These are phyloP conservation scores for Pichia terricola DNA, from an alignment of 1,139 yeast species.

Conservation along the genomic window DNA sequence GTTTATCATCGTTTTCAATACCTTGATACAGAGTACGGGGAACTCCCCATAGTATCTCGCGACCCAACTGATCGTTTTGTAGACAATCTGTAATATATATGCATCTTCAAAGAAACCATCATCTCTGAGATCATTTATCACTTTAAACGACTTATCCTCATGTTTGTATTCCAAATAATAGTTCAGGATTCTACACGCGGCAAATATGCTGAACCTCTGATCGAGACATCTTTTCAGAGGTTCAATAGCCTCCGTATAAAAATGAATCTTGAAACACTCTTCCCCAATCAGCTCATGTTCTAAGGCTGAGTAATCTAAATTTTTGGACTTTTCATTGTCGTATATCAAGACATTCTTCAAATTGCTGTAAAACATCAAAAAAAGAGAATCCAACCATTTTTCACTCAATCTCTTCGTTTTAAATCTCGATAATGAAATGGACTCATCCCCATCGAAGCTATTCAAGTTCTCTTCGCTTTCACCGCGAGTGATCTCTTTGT, in stretches of 20 bases:
- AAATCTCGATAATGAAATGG: slow-evolving; percentile 26
- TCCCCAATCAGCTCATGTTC: slow-evolving; percentile 94
- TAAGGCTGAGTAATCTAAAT: slow-evolving; percentile 66
- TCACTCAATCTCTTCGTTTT: slow-evolving; percentile 80
- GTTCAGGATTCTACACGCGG: slow-evolving; percentile 28
- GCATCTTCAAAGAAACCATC: slow-evolving; percentile 14
- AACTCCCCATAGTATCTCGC: slow-evolving; percentile 27
- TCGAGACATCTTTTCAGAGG: slow-evolving; percentile 69
- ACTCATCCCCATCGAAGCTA: background rate
- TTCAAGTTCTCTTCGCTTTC: slow-evolving; percentile 9
- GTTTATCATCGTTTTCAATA: slow-evolving; percentile 15
- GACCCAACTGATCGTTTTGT: slow-evolving; percentile 24
- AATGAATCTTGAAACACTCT: slow-evolving; percentile 70
- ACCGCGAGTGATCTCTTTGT: slow-evolving; percentile 23
- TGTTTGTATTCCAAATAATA: slow-evolving; percentile 18
- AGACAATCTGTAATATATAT: slow-evolving; percentile 18
- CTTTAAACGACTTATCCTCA: slow-evolving; percentile 13
- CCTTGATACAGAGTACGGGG: slow-evolving; percentile 17
- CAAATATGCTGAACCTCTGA: slow-evolving; percentile 62
- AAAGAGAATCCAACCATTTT: slow-evolving; percentile 86
- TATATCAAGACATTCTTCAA: slow-evolving; percentile 77
- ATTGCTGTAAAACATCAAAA: slow-evolving; percentile 82
- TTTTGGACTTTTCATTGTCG: slow-evolving; percentile 63
- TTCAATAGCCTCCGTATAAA: slow-evolving; percentile 68
- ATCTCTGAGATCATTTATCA: slow-evolving; percentile 9